phyloP scores from a whole-genome alignment of 2,329 filamentous ascomycete species.

The Ceratocystis huliohia region DNA sequence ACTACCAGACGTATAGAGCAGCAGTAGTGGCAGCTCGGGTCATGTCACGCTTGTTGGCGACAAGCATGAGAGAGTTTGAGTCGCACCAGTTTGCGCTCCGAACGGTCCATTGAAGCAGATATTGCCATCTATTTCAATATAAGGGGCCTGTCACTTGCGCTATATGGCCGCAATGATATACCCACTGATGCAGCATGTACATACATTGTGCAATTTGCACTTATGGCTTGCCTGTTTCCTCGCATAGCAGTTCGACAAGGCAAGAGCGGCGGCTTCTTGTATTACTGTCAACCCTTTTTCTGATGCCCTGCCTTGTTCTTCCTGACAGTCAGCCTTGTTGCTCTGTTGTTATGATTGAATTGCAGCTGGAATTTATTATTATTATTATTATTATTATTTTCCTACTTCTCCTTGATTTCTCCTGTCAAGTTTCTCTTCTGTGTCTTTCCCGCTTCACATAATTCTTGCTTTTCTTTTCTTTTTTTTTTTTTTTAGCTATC shows the following conservation, averaged over 20 bases:
- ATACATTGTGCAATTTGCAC: background rate
- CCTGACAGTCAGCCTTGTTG: background rate
- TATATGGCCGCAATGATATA: background rate
- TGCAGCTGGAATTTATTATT: slow-evolving; percentile 6
- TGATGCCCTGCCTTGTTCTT: background rate
- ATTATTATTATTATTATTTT: background rate
- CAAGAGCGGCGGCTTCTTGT: too few relatives aligned
- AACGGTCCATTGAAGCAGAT: too few relatives aligned
- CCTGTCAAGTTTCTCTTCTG: background rate
- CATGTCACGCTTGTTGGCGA: background rate
- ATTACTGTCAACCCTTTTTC: slow-evolving; percentile 3
- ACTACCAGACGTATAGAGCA: too few relatives aligned
- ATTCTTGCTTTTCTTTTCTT: slow-evolving; percentile 6
- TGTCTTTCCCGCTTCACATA: background rate
- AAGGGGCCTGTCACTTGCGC: too few relatives aligned
- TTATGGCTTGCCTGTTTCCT: too few relatives aligned
- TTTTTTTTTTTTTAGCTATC: background rate
- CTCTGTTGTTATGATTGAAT: slow-evolving; percentile 3
- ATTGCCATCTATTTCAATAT: too few relatives aligned
- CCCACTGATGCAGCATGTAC: background rate
- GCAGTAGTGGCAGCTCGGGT: background rate
- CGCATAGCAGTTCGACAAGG: too few relatives aligned
- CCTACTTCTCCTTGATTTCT: background rate
- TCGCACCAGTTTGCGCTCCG: too few relatives aligned
- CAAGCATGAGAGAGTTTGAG: background rate